phyloP scores from a whole-genome alignment of 106 monocot genomes.

The Amphibolis antarctica region DNA sequence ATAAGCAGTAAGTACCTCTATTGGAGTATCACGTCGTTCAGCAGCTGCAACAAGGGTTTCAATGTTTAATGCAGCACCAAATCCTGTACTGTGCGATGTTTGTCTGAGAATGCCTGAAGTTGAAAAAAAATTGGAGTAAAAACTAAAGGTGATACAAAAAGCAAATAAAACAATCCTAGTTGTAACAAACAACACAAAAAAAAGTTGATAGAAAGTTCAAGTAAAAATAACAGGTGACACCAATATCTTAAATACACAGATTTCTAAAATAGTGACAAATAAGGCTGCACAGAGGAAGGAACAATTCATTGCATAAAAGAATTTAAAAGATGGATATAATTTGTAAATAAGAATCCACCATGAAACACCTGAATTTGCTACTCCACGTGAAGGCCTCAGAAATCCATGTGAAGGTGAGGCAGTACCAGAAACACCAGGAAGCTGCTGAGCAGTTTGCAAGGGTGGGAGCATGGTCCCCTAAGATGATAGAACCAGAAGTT shows the following conservation, averaged over 20 bases:
- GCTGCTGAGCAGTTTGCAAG: slow-evolving; percentile 33
- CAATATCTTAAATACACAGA: too few species aligned
- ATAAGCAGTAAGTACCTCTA: slow-evolving; percentile 38
- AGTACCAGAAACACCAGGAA: slow-evolving; percentile 23
- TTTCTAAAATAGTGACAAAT: too few species aligned
- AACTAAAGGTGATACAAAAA: neutral
- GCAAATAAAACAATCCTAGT: too few species aligned
- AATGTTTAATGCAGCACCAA: slow-evolving; percentile 91
- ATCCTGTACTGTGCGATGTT: slow-evolving; percentile 63
- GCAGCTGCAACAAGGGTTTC: slow-evolving; percentile 95
- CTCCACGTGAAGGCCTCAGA: slow-evolving; percentile 42
- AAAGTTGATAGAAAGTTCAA: too few species aligned
- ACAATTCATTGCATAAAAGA: neutral
- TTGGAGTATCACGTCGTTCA: slow-evolving; percentile 81
- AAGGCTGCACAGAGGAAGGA: neutral
- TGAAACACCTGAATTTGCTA: slow-evolving; percentile 44
- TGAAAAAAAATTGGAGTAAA: slow-evolving; percentile 1
- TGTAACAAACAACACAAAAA: too few species aligned
- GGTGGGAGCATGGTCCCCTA: slow-evolving; percentile 7
- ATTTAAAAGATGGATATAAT: neutral
- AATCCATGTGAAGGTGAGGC: slow-evolving; percentile 48
- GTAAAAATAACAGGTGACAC: too few species aligned
- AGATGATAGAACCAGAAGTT: neutral
- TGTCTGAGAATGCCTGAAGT: slow-evolving; percentile 58
- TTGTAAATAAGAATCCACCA: neutral